Evolutionary conservation across 73 alveolate species (phyloP), one percentile per base, ranked within the genome.

Genomic region (Symbiodinium pilosum): DNA sequence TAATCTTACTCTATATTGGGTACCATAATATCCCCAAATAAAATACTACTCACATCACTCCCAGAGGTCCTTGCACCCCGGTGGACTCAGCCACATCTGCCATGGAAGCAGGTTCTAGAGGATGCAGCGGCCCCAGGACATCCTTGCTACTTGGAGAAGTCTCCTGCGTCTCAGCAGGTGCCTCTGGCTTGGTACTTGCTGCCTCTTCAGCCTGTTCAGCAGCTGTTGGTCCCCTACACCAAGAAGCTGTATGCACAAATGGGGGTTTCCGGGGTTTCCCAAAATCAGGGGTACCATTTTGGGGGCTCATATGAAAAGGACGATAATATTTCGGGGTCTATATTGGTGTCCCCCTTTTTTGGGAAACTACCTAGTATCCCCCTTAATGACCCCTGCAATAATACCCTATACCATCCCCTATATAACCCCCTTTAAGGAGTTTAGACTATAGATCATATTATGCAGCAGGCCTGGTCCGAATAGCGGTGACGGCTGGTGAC

Each of bases 401-500:
- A n/a, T n/a, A n/a, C n/a, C n/a, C n/a, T n/a, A n/a, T n/a, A n/a
- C n/a, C n/a, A n/a, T n/a, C n/a, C n/a, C n/a, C n/a, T n/a, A n/a
- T n/a, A n/a, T n/a, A 54, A 54, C 30, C 71, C 71, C 71, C 7
- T 7, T 47, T 16, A 7, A 16, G 7, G 24, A 11, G 64, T 11
- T 16, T 11, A 47, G 64, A 7, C 64, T 7, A 47, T 16, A 47
- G 71, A 4, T 30, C 71, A 5, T 3, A 21, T 54, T 21, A 32
- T 44, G 43, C 83, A 86, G 51, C 8, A n/a, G 6, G 81, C 32
- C 93, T 34, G 8, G 54, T 86, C 85, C 14, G 85, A 85, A 11
- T 71, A 86, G 34, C 94, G 94, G 34, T 87, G 94, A 83, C 32
- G 69, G 86, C 30, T 87, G 94, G 86, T 87, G 43, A 87, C 86